Evolutionary conservation across 1,284 basidiomycete genomes (phyloP).

Genomic region (Naganishia cerealis): DNA sequence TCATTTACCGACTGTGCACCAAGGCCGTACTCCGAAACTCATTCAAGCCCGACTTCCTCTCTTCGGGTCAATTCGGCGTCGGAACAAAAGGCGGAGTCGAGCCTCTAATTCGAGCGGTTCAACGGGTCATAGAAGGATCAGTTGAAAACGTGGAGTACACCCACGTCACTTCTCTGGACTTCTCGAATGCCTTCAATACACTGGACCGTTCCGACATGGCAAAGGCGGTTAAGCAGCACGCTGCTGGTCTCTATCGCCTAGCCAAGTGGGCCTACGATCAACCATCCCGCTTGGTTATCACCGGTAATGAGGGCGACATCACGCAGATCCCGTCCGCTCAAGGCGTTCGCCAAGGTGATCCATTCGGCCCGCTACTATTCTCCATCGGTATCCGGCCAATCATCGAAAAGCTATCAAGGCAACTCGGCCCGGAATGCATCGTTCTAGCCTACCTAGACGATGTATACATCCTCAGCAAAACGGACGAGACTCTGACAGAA

Average conservation of each 20-base stretch:
- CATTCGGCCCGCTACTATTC: conserved; percentile 38
- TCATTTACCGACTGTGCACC: too few species aligned
- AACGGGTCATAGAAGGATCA: conserved; percentile 24
- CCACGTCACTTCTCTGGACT: conserved; percentile 33
- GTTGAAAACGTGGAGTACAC: conserved; percentile 2
- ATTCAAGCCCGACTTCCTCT: conserved; percentile 28
- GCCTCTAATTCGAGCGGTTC: conserved; percentile 37
- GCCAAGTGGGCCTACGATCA: conserved; percentile 34
- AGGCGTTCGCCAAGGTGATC: conserved; percentile 39
- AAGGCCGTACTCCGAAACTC: conserved; percentile 4
- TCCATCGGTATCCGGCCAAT: conserved; percentile 35
- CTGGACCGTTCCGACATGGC: conserved; percentile 21
- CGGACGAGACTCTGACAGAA: too few species aligned
- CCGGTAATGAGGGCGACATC: conserved; percentile 15
- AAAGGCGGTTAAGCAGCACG: not conserved
- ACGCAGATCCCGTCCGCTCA: conserved; percentile 22
- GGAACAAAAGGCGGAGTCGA: conserved; percentile 37
- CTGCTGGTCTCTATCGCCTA: conserved; percentile 29
- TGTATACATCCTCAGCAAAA: too few species aligned
- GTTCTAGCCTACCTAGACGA: too few species aligned
- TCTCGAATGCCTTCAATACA: conserved; percentile 37
- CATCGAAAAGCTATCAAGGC: conserved; percentile 28
- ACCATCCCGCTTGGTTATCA: not conserved
- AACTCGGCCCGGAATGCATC: too few species aligned
- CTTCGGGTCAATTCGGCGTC: conserved; percentile 36